Base-by-base conservation (phyloP, 768 basidiomycete genomes). In the Mycena sanguinolenta region DNA sequence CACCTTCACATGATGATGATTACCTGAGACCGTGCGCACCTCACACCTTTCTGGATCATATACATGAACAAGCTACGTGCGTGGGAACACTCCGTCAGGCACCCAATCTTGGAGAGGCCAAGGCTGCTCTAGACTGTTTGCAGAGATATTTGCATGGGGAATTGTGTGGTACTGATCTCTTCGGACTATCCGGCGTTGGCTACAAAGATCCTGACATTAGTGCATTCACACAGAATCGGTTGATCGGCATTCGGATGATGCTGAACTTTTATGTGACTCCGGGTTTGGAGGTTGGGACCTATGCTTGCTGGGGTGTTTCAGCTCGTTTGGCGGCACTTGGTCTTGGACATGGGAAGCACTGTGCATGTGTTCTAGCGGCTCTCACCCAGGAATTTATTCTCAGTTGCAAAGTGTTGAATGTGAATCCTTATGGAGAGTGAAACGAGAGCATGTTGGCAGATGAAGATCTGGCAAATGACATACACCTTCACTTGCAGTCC, bases 371-470 rank as follows among this genome's bases (percentile, higher is more conserved):
- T 19, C 58, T 67, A 17, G 39, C 52, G 38, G 71, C 7, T 17
- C 30, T 53, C 25, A 61, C 59, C 9, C 49, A 61, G 14, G 12
- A 44, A 50, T 69, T 49, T 27, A 69, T 69, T 55, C 25, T 62
- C 10, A 58, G 23, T 30, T 30, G 50, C 6, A 42, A 42, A 16
- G 67, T 67, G 16, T 50, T 70, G 23, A 55, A 70, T 21, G 25
- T 60, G n/a, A 70, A 73, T 49, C 53, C 58, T 14, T 73, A 73
- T 46, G 69, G 72, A 23, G 44, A 32, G 23, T 73, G 69, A 63
- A 71, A 71, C n/a, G 50, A 58, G 52, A 66, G 70, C 19, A 58
- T 73, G 49, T 32, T 69, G 34, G 67, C 54, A 13, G 67, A 69
- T 55, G 67, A 69, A 52, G 67, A 69, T 63, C 57, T 69, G 8